Evolutionary conservation across 73 alveolate species (phyloP), one percentile per base, ranked within the genome.

Genomic region (Uronychia binucleata): DNA sequence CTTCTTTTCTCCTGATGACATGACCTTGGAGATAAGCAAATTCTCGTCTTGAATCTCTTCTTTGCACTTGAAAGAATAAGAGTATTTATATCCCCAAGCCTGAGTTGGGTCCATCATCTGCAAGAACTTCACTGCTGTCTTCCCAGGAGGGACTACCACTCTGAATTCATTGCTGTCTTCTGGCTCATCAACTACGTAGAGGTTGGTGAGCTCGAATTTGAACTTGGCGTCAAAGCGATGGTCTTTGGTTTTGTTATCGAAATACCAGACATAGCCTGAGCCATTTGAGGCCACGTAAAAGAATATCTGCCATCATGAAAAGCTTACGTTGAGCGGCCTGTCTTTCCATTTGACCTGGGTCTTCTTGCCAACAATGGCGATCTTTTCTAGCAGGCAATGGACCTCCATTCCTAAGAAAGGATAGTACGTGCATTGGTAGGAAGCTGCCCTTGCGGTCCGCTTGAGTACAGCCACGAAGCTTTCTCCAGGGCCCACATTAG

Each of bases 311-410:
- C 14, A 35, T 32, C 8, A 85, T 29, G 76, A 46, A 77, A 0
- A 77, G 81, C 34, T 77, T 77, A 27, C 30, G 1, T 34, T 85
- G 46, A 74, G 59, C 19, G 30, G 46, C 33, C 85, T 80, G 27
- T 86, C 95, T 35, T 85, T 57, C 27, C 75, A 77, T 28, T 85
- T 90, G 35, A 90, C 75, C 78, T 79, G 80, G 25, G 81, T 28
- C 59, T 57, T 79, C 78, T 85, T 90, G 57, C 89, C 95, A 58
- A 82, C 34, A 0, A 25, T 27, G 0, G 34, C 27, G 28, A 85
- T 80, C 27, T 57, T 30, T 11, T 79, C 34, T 14, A 85, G 76
- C n/a, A 84, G 81, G 59, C 28, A 59, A 25, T 90, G 81, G 31
- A 34, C 86, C 5, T 86, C 85, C 77, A 31, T 26, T 27, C 67